Percentiles rank a stretch among this genome's conserved stretches.
Evolutionary conservation across 345 rosid species (phyloP).

Genomic region (Mangifera indica): DNA sequence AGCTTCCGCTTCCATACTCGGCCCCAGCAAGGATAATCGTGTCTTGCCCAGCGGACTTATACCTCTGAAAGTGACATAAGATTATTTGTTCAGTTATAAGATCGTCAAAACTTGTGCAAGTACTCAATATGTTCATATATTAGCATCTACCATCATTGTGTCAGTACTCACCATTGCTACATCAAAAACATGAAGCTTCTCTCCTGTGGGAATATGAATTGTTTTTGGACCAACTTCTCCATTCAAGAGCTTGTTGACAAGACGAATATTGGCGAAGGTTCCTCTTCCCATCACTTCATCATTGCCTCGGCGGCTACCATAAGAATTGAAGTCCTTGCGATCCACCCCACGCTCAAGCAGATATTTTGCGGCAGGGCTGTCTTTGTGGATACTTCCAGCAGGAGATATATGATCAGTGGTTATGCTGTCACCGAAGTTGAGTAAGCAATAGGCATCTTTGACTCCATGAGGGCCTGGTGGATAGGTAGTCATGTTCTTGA

Average conservation of each 20-base stretch:
- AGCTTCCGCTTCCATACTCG: constrained; percentile 89
- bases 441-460: constrained; percentile 79
- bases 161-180: constrained; percentile 65
- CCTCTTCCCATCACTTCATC: constrained; percentile 87
- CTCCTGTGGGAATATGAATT: constrained; percentile 71
- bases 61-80: constrained; percentile 40
- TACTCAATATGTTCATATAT: no score
- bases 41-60: constrained; percentile 63
- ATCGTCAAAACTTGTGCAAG: no score
- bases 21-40: constrained; percentile 80
- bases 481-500: constrained; percentile 61
- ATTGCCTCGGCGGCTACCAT: constrained; percentile 81
- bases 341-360: constrained; percentile 67
- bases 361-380: constrained; percentile 75
- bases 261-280: constrained; percentile 78
- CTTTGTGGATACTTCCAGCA: constrained; percentile 79
- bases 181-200: constrained; percentile 67
- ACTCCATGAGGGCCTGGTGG: constrained; percentile 82
- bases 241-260: constrained; percentile 70
- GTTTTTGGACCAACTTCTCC: constrained; percentile 91
- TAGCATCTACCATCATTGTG: not conserved
- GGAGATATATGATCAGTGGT: constrained; percentile 93
- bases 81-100: not conserved
- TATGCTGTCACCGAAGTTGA: constrained; percentile 76
- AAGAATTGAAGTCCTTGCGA: constrained; percentile 65